Evolutionary conservation across 352 stramenopile species (phyloP), one percentile per base, ranked within the genome.

Genomic region (Phytophthora cactorum): DNA sequence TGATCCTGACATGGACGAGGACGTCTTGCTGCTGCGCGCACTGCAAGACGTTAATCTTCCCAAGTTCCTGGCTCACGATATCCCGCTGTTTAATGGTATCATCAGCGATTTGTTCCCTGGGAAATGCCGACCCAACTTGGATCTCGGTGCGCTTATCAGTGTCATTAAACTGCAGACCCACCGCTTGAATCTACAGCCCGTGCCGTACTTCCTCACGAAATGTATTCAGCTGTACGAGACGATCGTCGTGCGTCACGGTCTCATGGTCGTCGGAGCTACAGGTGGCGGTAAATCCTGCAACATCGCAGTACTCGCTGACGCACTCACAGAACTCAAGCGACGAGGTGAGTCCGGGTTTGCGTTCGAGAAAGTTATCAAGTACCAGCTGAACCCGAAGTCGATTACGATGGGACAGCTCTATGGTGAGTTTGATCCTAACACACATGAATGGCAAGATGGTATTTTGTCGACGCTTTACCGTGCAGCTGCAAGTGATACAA

Each of bases 351-450:
- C 74, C 11, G 92, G 91, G 2, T 96, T 97, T 63, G 91, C 88
- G 5, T 98, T 96, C 53, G 91, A 98, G 54, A 92, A 86, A 39
- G 86, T 97, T 0, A 75, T 96, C 25, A 91, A 96, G 49, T 97
- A 93, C 70, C 90, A 97, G 53, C 68, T 99, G 2, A 98, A 98
- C 53, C 92, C 95, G 0, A 99, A 99, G 66, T 97, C 89, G 7
- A 97, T 99, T 61, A 98, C 93, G 5, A 95, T 98, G 84, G 95
- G 92, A 3, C 90, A 98, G 60, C 82, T 99, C 2, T 99, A 98
- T 66, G 96, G 96, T 17, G 91, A 96, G 57, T 98, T 98, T 58
- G 95, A 99, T 61, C 77, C 95, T 1, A 95, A 96, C 46, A 99
- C 96, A 0, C 95, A 98, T 77, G 96, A 98, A 62, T 99, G 96